Evolutionary conservation across 202 grass and related monocot species (phyloP), one percentile per base, ranked within the genome.

Genomic region (Hordeum pubiflorum): DNA sequence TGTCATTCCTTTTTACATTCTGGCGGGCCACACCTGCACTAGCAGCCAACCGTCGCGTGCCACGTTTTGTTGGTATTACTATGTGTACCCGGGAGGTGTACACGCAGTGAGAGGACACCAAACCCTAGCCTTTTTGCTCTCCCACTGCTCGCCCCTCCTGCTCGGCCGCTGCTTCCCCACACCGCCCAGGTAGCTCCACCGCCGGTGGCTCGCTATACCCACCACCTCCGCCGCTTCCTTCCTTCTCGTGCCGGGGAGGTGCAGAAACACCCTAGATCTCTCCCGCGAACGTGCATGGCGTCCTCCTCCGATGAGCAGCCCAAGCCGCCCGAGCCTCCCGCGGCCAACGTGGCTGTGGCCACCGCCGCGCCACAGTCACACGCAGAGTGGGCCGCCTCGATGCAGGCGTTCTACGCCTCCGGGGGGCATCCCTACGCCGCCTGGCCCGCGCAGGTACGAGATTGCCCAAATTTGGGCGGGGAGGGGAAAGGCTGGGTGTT

Each of bases 371-470:
- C 65, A 41, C 78, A 67, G 71, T 13, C 82, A 24, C 89, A 92
- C 81, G 80, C 91, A 6, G 85, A 93, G 56, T 87, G 88, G 84
- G 89, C 86, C 17, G 83, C 92, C 0, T 89, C 91, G 7, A 3
- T 93, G 21, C 90, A 97, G 76, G 87, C 89, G 6, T 90, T 86
- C 83, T 92, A 91, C 77, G 85, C 84, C 43, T 73, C 86, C 37
- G 87, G 78, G 26, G 82, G 85, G 6, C 84, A 88, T 50, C 87
- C 93, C 43, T 97, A 93, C 65, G 91, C 88, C 5, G 91, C 88
- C 5, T 97, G 93, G 93, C 86, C 91, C 14, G 86, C 91, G 58
- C 91, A 97, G 89, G 93, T 97, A 69, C n/a, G 75, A 79, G 38
- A 52, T 62, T 43, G 1, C 14, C 20, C 41, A 22, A 56, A 14